Evolutionary conservation across 495 filamentous ascomycete species (phyloP).

Genomic region (Sporormia fimetaria): DNA sequence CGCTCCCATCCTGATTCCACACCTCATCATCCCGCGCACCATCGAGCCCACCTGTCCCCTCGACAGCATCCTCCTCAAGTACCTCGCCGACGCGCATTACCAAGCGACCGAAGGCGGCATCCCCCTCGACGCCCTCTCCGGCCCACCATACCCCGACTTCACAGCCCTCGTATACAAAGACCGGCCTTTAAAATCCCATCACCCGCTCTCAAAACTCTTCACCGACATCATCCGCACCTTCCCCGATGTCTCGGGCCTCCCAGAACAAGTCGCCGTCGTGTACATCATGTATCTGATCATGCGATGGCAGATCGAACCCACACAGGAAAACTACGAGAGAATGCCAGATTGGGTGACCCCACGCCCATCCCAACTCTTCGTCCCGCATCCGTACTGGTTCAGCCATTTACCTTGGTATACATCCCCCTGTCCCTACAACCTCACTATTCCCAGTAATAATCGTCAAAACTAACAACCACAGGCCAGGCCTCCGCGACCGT

Average conservation of each 20-base stretch:
- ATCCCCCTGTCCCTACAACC: background rate
- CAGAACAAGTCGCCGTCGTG: constrained; percentile 68
- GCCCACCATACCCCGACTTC: constrained; percentile 64
- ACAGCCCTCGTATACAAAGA: constrained; percentile 61
- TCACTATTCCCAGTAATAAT: background rate
- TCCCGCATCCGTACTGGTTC: constrained; percentile 62
- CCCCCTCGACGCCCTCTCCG: constrained; percentile 48
- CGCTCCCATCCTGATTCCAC: constrained; percentile 24
- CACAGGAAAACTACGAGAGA: constrained; percentile 59
- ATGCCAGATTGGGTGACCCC: constrained; percentile 59
- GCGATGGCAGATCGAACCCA: constrained; percentile 70
- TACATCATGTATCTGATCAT: constrained; percentile 74
- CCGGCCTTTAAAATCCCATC: constrained; percentile 43
- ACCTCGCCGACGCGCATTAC: constrained; percentile 54
- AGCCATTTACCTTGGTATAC: constrained; percentile 58
- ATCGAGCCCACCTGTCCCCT: constrained; percentile 56
- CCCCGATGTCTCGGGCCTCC: constrained; percentile 53
- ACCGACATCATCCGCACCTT: constrained; percentile 70
- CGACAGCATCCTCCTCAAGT: constrained; percentile 64
- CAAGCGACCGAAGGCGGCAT: constrained; percentile 51
- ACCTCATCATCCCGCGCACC: constrained; percentile 44
- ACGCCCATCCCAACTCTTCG: constrained; percentile 46
- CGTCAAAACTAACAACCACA: constrained; percentile 13
- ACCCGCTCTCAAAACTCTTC: constrained; percentile 70
- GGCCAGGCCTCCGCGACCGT: constrained; percentile 56